Percentiles rank a stretch among this genome's conserved stretches.
These are phyloP conservation scores for Botrytis galanthina DNA, from an alignment of 2,329 filamentous ascomycete genomes.

Conservation along the genomic window DNA sequence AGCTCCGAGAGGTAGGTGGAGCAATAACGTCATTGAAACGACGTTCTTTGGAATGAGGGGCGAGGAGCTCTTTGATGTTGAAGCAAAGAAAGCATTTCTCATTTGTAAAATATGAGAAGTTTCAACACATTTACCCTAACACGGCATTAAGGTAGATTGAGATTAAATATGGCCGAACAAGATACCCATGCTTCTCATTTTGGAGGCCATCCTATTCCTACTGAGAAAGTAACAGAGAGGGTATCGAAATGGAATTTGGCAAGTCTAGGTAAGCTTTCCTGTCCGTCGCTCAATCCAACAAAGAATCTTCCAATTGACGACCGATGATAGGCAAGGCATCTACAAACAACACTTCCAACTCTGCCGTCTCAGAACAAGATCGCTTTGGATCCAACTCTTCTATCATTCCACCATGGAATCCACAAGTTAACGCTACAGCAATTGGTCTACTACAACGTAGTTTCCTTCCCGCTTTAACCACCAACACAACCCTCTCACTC, in stretches of 20 bases:
- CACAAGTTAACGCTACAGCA: constrained; percentile 13
- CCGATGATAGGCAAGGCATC: constrained; percentile 8
- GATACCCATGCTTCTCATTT: constrained; percentile 18
- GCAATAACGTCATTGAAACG: constrained; percentile 7
- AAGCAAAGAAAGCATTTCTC: background rate
- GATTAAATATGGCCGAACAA: constrained; percentile 18
- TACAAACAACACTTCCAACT: background rate
- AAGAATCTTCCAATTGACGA: background rate
- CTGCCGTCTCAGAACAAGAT: constrained; percentile 5
- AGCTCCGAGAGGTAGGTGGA: background rate
- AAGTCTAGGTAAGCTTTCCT: constrained; percentile 1
- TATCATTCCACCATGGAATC: constrained; percentile 19
- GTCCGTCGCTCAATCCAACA: background rate
- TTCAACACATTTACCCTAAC: background rate
- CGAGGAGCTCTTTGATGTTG: background rate
- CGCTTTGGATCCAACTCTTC: background rate
- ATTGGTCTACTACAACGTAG: constrained; percentile 22
- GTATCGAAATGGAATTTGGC: background rate
- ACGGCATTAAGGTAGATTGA: background rate
- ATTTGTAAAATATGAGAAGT: background rate
- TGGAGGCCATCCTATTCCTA: constrained; percentile 15
- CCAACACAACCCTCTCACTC: constrained; percentile 21
- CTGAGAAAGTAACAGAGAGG: constrained; percentile 7
- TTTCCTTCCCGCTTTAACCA: constrained; percentile 22
- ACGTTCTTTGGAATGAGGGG: background rate